Evolutionary conservation across 2,329 filamentous ascomycete species (phyloP), one percentile per base, ranked within the genome.

Genomic region (Botryotinia calthae): DNA sequence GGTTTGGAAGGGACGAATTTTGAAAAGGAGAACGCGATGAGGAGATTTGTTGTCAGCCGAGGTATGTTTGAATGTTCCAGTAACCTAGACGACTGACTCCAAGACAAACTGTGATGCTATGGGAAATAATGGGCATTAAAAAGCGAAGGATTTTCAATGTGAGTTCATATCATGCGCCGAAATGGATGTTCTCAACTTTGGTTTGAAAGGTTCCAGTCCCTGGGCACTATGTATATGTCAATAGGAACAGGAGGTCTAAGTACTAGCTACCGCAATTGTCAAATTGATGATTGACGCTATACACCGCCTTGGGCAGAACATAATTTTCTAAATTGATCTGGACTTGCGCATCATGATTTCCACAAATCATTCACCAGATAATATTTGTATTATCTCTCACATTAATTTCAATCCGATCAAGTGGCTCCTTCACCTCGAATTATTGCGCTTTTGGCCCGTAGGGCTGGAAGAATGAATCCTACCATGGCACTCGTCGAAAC

Each of bases 351-450:
- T 42, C 48, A n/a, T 48, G 31, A 37, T 16, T 18, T 31, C 28
- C 12, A 31, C 9, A 22, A 31, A 42, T 31, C 28, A 3, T 62
- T 40, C 16, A 62, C 31, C 51, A 18, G 28, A 18, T 25, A 8
- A 18, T 25, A 8, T 42, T 56, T 42, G 34, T 18, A 31, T 42
- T 28, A 56, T 42, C 34, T 42, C 28, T 14, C 37, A 42, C 5
- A 7, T 22, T 31, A 16, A 22, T 8, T 4, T 18, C 4, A 42
- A 56, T 42, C 18, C 5, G 16, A 68, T 12, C 18, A 48, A 28
- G 79, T 87, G 85, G 84, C 85, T 80, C 85, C 85, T 73, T 87
- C 87, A 75, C 81, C 85, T 34, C 84, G 85, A 75, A 81, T 88
- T 71, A 79, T 86, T 78, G 85, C 86, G 76, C 85, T 85, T 76